Base-by-base conservation (phyloP, 306 rosid species). In the Myrica gale region DNA sequence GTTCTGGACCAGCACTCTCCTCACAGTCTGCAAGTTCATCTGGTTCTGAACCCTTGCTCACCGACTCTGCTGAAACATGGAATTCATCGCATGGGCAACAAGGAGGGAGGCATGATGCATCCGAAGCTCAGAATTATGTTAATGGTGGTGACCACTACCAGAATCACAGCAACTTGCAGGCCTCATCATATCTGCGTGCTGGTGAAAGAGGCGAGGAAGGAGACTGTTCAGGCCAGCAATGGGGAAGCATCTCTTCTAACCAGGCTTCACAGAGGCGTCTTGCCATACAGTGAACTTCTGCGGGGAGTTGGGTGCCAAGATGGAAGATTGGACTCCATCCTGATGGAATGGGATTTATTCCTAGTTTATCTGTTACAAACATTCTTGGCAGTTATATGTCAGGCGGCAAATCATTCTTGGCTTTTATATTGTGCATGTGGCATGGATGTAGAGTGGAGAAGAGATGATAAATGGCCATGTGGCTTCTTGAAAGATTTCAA, bases 351-450 rank as follows among this genome's bases (percentile, higher is more conserved):
- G 52, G 77, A 71, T 74, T 26, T 74, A 32, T 72, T 82, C 82
- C 91, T 77, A 71, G 85, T 82, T 66, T 77, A 74, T 86, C 87
- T 82, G 76, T 79, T 46, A 45, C 17, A 58, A 58, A 62, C 76
- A 81, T 67, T 76, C 87, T 91, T 84, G 96, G 90, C 90, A 85
- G 81, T 80, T 77, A 46, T 69, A 16, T 81, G 91, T 74, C 82
- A 78, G 85, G 91, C 95, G 96, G 98, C 98, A 91, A 93, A 84
- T 93, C 98, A 91, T 93, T 93, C 98, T 93, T 93, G 98, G 98
- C 97, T 94, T 81, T 87, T 82, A 83, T 79, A 85, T 80, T 79
- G 85, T 80, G 82, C 82, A 83, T 83, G 75, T 84, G 88, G 82
- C 80, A 79, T 84, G 86, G 81, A 79, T 82, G 79, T 77, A 72